Percentiles rank a stretch among this genome's conserved stretches.
Evolutionary conservation across 345 rosid species (phyloP).

Genomic region (Lagerstroemia speciosa): DNA sequence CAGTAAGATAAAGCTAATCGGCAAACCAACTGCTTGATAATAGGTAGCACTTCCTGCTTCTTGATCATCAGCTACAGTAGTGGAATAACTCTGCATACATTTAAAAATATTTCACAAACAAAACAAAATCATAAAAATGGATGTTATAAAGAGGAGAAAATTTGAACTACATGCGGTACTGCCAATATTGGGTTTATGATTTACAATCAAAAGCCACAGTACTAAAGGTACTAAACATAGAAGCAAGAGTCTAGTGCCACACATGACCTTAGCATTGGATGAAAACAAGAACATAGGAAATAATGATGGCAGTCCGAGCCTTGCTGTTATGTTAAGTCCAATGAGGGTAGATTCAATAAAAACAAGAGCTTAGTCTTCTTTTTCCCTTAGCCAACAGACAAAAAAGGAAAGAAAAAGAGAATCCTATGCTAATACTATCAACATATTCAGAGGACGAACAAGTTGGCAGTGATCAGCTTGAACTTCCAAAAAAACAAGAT

Average conservation of each 20-base stretch:
- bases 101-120: not conserved
- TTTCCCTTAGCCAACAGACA: not conserved
- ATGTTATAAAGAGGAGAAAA: not conserved
- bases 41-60: not conserved
- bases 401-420: not conserved
- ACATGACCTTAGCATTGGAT: not conserved
- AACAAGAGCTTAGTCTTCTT: not conserved
- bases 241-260: not conserved
- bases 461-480: not conserved
- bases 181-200: not conserved
- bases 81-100: not conserved
- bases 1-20: not conserved
- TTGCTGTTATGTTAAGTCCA: not conserved
- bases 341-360: not conserved
- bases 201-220: not conserved
- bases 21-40: not conserved
- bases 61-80: not conserved
- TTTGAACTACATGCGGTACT: not conserved
- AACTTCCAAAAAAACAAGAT: not conserved
- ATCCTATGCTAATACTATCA: not conserved
- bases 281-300: not conserved
- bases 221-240: not conserved
- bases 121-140: not conserved
- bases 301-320: not conserved
- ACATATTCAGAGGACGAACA: not conserved